Base-by-base conservation (phyloP, 805 yeast species). In the Ogataea minuta region DNA sequence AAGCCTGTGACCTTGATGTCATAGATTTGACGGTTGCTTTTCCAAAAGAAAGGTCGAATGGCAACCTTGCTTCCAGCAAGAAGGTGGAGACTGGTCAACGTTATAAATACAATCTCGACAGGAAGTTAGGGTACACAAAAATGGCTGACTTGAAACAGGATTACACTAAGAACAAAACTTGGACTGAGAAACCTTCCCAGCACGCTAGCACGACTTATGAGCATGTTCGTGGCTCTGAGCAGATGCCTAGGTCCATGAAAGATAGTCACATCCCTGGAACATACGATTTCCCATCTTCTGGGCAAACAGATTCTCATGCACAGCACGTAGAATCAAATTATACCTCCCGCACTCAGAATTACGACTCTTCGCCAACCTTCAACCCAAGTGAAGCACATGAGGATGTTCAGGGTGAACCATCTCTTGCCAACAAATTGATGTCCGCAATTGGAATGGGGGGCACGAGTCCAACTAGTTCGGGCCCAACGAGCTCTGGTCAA, bases 331-430 rank as follows among this genome's bases (percentile, higher is more conserved):
- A 28, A 12, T 30, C 36, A 12, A 34, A 41, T 12, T 47, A 47
- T 23, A 47, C 46, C 25, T 36, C 43, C 4, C 21, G 27, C 9
- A 20, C 39, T 15, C 21, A 34, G 9, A 28, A 35, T 9, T 31
- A 41, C 31, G 43, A 41, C 5, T 20, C 39, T 8, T 46, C 53
- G 7, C 53, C 53, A 11, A 49, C 45, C 12, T 41, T 49, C 34
- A 24, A 19, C 14, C 42, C 48, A 9, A 15, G 40, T 16, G 39
- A 40, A 16, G 43, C 34, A 9, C 23, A 28, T 2, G 33, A 30
- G 2, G 31, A n/a, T 3, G 15, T 34, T n/a, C 19, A 25, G n/a
- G 23, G 31, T 13, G 23, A 38, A 24, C 39, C 43, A 19, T 43
- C 46, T n/a, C 16, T 43, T 24, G 43, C 46, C 14, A 36, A 36